These are phyloP conservation scores for Setaria viridis DNA, from an alignment of 202 grass and related monocot genomes.

Conservation along the genomic window DNA sequence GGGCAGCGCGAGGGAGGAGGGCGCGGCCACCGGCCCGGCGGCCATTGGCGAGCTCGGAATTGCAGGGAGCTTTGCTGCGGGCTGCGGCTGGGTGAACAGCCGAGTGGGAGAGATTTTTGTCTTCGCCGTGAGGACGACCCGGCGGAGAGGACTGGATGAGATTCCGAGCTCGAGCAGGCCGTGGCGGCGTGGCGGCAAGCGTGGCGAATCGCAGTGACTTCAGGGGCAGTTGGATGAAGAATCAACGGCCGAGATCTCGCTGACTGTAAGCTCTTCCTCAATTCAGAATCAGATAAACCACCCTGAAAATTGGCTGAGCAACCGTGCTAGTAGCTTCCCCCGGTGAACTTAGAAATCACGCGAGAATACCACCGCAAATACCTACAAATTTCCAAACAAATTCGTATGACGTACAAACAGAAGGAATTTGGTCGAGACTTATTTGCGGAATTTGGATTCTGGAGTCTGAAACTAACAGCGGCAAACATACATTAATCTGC, in stretches of 20 bases:
- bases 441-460: background rate
- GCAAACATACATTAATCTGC: constrained; percentile 28
- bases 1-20: background rate
- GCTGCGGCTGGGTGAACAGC: constrained; percentile 1
- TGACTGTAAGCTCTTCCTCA: background rate
- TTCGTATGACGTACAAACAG: too few relatives aligned
- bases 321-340: too few relatives aligned
- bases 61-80: constrained; percentile 13
- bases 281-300: background rate
- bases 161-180: background rate
- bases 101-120: constrained; percentile 25
- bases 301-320: too few relatives aligned
- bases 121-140: background rate
- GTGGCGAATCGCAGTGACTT: background rate
- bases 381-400: too few relatives aligned
- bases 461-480: background rate
- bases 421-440: background rate
- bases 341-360: too few relatives aligned
- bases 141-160: constrained; percentile 52
- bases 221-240: background rate
- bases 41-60: constrained; percentile 39
- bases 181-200: background rate
- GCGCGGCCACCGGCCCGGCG: constrained; percentile 37
- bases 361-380: too few relatives aligned
- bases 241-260: constrained; percentile 12